Evolutionary conservation across 2,329 filamentous ascomycete species (phyloP), one percentile per base, ranked within the genome.

Genomic region (Cephalotrichum gorgonifer): DNA sequence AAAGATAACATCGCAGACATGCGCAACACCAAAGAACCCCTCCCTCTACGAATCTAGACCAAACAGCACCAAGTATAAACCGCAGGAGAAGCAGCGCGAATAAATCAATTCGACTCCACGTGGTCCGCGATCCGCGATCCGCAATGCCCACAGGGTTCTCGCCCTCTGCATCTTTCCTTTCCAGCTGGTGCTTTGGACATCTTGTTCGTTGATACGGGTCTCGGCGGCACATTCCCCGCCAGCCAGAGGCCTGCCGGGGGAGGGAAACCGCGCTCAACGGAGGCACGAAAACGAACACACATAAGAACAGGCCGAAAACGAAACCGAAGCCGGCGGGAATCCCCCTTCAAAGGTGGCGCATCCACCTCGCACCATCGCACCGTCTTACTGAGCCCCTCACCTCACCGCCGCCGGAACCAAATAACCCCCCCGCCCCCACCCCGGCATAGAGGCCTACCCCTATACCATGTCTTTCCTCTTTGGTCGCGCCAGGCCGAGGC

Each of bases 401-500:
- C 4, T 31, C 22, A n/a, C 15, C 35, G 14, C 23, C n/a, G 23
- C 33, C 33, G 28, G 28, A 38, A 17, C n/a, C 33, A 2, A 39
- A n/a, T 6, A 15, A 20, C 20, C 9, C 9, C 47, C 28, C 12
- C n/a, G n/a, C n/a, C n/a, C n/a, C n/a, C n/a, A n/a, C n/a, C n/a
- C n/a, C n/a, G n/a, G n/a, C n/a, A n/a, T n/a, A n/a, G n/a, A n/a
- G n/a, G n/a, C n/a, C n/a, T n/a, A n/a, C n/a, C n/a, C n/a, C n/a
- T n/a, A n/a, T n/a, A 38, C 26, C 44, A 76, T 76, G 73, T 76
- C 76, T 28, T 79, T 79, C 59, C 63, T 79, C 44, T 79, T 79
- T 54, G 74, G 73, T 51, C 68, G 76, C 58, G 70, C 69, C 49
- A 67, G 73, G 52, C 69, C 72, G 54, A 69, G 75, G 55, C 70